Evolutionary conservation across 805 yeast genomes (phyloP).

Genomic region (Yamadazyma sp.): DNA sequence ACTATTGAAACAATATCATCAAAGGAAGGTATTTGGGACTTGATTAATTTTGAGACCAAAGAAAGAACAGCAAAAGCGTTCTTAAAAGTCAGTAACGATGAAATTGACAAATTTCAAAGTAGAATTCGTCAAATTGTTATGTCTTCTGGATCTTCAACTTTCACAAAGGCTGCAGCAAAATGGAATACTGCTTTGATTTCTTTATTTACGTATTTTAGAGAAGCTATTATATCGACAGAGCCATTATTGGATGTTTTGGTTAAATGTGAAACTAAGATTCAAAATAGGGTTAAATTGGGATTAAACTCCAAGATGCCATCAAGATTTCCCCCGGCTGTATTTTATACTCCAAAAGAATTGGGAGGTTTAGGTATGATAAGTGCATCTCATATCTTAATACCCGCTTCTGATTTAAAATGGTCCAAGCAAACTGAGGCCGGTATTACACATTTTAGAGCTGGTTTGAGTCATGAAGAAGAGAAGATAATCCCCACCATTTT

Average conservation of each 20-base stretch:
- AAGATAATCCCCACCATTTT: constrained; percentile 89
- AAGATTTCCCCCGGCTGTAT: constrained; percentile 97
- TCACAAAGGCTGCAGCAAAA: constrained; percentile 87
- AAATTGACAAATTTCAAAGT: constrained; percentile 75
- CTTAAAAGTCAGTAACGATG: constrained; percentile 78
- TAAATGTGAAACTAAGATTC: constrained; percentile 88
- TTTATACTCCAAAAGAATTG: constrained; percentile 93
- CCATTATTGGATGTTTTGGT: constrained; percentile 77
- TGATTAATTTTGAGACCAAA: constrained; percentile 64
- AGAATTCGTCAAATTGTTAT: constrained; percentile 84
- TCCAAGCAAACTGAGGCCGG: constrained; percentile 93
- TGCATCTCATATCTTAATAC: constrained; percentile 93
- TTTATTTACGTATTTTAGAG: constrained; percentile 85
- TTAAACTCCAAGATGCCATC: constrained; percentile 98
- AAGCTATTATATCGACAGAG: constrained; percentile 85
- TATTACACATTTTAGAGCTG: constrained; percentile 89
- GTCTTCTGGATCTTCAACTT: constrained; percentile 95
- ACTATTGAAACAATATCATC: constrained; percentile 49
- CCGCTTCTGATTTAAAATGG: constrained; percentile 89
- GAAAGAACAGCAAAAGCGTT: constrained; percentile 88
- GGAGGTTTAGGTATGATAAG: constrained; percentile 98
- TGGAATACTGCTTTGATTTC: constrained; percentile 94
- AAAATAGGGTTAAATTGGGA: constrained; percentile 91
- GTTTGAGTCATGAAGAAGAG: constrained; percentile 80
- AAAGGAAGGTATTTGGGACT: constrained; percentile 91